Percentiles rank a stretch among this genome's conserved stretches.
These are phyloP conservation scores for Colletotrichum sp. DNA, from an alignment of 2,329 filamentous ascomycete genomes.

Conservation along the genomic window DNA sequence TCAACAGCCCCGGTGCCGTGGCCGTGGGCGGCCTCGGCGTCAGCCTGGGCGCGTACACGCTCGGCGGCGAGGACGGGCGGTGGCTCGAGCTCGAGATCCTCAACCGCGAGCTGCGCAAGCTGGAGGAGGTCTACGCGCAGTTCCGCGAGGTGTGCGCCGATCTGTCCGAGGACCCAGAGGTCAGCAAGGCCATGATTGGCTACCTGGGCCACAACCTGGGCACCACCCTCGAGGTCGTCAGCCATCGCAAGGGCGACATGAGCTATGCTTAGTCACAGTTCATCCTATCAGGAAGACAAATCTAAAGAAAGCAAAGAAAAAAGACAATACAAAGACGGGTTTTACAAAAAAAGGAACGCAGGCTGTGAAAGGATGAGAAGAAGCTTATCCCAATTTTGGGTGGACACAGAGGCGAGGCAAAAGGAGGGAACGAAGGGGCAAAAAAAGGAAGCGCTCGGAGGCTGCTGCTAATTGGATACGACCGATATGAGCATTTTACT, in stretches of 20 bases:
- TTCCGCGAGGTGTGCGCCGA: slow-evolving; percentile 48
- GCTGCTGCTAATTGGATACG: neutral
- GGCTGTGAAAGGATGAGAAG: neutral
- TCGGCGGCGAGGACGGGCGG: slow-evolving; percentile 49
- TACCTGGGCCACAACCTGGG: slow-evolving; percentile 50
- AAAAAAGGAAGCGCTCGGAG: neutral
- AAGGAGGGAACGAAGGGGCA: neutral
- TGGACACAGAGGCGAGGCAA: neutral
- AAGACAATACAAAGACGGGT: neutral
- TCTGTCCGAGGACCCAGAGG: slow-evolving; percentile 43
- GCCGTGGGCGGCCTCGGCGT: slow-evolving; percentile 36
- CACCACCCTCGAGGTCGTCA: slow-evolving; percentile 46
- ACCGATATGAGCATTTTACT: slow-evolving; percentile 16
- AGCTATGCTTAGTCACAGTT: slow-evolving; percentile 26
- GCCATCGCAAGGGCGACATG: slow-evolving; percentile 38
- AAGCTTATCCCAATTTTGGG: neutral
- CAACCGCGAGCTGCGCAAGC: slow-evolving; percentile 50
- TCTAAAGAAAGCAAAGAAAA: neutral
- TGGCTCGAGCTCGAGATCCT: slow-evolving; percentile 55
- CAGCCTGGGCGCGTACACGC: slow-evolving; percentile 49
- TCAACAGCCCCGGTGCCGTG: neutral
- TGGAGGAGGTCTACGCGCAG: slow-evolving; percentile 50
- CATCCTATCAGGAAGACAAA: neutral
- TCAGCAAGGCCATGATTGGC: slow-evolving; percentile 50
- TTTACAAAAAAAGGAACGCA: neutral